phyloP scores from a whole-genome alignment of 441 rosid genomes.

The Corymbia citriodora region DNA sequence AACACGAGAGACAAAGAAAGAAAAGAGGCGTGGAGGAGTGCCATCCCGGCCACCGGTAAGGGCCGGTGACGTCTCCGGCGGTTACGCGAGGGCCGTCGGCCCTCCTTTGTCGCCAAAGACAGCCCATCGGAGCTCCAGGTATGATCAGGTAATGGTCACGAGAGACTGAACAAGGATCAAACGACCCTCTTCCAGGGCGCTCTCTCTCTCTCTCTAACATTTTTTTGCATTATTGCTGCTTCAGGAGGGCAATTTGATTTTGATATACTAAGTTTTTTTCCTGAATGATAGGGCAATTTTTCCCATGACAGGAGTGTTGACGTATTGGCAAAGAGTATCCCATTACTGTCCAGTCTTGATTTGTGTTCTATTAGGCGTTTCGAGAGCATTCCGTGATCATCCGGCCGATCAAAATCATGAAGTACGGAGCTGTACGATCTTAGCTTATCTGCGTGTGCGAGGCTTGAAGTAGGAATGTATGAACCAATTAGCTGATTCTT shows the following conservation, averaged over 20 bases:
- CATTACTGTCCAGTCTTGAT: background rate
- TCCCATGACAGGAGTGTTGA: background rate
- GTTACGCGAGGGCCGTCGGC: background rate
- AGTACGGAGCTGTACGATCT: background rate
- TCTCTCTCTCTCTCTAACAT: background rate
- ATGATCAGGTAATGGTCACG: background rate
- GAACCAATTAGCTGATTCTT: background rate
- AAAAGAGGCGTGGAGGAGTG: background rate
- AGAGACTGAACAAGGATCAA: background rate
- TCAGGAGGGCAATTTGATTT: background rate
- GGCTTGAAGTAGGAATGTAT: background rate
- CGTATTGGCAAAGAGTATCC: background rate
- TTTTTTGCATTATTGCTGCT: background rate
- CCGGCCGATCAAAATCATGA: background rate
- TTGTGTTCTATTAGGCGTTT: background rate
- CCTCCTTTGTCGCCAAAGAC: background rate
- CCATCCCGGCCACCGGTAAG: background rate
- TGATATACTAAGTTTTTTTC: background rate
- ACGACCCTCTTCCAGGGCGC: background rate
- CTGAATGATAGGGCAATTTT: background rate
- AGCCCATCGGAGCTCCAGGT: background rate
- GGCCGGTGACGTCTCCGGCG: background rate
- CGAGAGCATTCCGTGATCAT: background rate
- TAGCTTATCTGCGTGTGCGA: background rate
- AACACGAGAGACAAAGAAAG: background rate